Evolutionary conservation across 495 filamentous ascomycete species (phyloP).

Genomic region (Penicillium atrosanguineum): DNA sequence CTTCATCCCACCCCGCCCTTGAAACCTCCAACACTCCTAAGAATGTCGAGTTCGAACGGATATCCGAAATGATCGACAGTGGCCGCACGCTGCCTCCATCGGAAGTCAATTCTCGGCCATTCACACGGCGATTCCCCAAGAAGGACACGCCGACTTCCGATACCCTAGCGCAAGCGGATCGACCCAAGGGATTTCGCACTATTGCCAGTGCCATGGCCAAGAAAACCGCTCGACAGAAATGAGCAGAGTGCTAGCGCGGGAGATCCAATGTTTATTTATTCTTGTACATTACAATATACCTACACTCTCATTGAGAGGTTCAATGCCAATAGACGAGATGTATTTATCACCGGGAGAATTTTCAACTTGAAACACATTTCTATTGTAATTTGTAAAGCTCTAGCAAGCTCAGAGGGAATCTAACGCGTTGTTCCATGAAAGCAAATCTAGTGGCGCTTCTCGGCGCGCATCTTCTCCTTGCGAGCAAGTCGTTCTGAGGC

Average conservation of each 20-base stretch:
- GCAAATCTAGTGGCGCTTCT: constrained; percentile 33
- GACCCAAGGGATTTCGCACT: background rate
- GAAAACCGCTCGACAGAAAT: background rate
- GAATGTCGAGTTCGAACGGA: constrained; percentile 17
- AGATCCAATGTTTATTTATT: background rate
- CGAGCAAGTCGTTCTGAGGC: constrained; percentile 73
- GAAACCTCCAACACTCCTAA: constrained; percentile 5
- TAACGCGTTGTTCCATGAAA: constrained; percentile 11
- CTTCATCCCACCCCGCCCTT: background rate
- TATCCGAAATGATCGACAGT: constrained; percentile 5
- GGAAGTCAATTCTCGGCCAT: background rate
- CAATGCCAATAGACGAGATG: constrained; percentile 13
- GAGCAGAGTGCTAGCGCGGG: background rate
- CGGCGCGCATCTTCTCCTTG: constrained; percentile 61
- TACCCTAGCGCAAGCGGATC: background rate
- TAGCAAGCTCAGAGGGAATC: constrained; percentile 12
- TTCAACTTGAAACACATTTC: background rate
- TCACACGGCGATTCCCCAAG: background rate
- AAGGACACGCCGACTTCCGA: background rate
- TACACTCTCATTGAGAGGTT: background rate
- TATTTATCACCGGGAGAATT: background rate
- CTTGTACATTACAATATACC: constrained; percentile 20
- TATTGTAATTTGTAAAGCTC: background rate
- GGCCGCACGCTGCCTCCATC: constrained; percentile 1
- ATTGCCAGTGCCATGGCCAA: background rate